Base-by-base conservation (phyloP, 768 basidiomycete genomes). In the Cystofilobasidium macerans region DNA sequence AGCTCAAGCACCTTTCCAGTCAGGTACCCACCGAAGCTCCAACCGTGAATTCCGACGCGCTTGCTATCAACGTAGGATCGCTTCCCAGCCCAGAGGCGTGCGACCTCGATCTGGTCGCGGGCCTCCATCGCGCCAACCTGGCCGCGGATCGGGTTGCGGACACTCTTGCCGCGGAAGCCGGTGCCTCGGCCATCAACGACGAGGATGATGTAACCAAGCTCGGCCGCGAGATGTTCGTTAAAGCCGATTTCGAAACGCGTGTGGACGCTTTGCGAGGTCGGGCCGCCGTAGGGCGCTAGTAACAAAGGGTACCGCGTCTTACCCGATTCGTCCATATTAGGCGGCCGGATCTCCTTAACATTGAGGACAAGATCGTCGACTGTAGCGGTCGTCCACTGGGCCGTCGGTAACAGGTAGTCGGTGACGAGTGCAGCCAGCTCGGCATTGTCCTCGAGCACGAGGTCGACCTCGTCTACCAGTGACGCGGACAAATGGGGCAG, bases 31-130 rank as follows among this genome's bases (percentile, higher is more conserved):
- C 58, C 64, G 20, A 65, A 56, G 1, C 22, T 45, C 94, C 95
- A 98, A 48, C 95, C 95, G 93, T 93, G 97, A 59, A 98, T 86
- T 0, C 94, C 95, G 56, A 98, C 88, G 53, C 91, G 80, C 74
- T 82, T 84, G 43, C 83, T 79, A 75, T 99, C 95, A 1, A 98
- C 87, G 73, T 97, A 98, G 20, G 82, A 80, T 76, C 87, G 89
- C 70, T 48, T 47, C 2, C 84, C 80, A 2, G 86, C 88, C 88
- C 90, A 95, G 56, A 85, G 77, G 63, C 88, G 85, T 28, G 92
- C 94, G 48, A 86, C 90, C 65, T 85, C 85, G 65, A 98, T 81
- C 77, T 95, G 92, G 77, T 99, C 94, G 59, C 79, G 78, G 14
- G 86, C 87, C 78, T 99, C 95, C 79, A 83, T 90, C 73, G 83